Percentiles rank a stretch among this genome's conserved stretches.
These are phyloP conservation scores for Multifurca ochricompacta DNA, from an alignment of 768 basidiomycete species.

Conservation along the genomic window DNA sequence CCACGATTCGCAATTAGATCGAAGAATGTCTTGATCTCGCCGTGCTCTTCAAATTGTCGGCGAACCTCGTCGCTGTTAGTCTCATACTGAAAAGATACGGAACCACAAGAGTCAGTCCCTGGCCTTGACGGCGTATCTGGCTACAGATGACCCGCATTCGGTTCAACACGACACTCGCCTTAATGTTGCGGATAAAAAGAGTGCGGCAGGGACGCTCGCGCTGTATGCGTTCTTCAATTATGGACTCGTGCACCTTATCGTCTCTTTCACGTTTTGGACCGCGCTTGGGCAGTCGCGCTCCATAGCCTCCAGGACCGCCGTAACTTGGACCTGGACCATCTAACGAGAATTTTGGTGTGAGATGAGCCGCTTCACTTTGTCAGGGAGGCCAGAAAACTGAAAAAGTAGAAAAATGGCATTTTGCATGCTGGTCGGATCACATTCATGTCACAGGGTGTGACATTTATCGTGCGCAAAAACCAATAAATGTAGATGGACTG, in stretches of 20 bases:
- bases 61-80: constrained; percentile 81
- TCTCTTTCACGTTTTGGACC: constrained; percentile 67
- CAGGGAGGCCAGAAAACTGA: constrained; percentile 16
- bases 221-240: constrained; percentile 91
- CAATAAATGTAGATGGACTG: constrained; percentile 1
- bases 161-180: constrained; percentile 54
- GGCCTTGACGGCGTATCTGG: constrained; percentile 1
- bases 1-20: constrained; percentile 90
- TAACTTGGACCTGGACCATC: constrained; percentile 53
- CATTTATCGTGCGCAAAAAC: constrained; percentile 6
- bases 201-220: constrained; percentile 93
- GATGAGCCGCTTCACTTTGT: constrained; percentile 17
- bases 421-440: constrained; percentile 1
- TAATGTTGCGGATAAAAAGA: constrained; percentile 95
- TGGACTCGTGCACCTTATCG: constrained; percentile 83
- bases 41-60: constrained; percentile 82
- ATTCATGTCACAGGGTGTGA: constrained; percentile 2
- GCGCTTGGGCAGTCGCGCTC: constrained; percentile 36
- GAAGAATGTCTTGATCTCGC: constrained; percentile 96
- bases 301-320: constrained; percentile 41
- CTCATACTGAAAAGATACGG: constrained; percentile 57
- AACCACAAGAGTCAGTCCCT: constrained; percentile 10
- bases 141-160: background rate
- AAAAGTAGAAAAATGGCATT: constrained; percentile 8
- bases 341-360: constrained; percentile 36